phyloP scores from a whole-genome alignment of 179 eudicot genomes.

The Gypsophila paniculata region DNA sequence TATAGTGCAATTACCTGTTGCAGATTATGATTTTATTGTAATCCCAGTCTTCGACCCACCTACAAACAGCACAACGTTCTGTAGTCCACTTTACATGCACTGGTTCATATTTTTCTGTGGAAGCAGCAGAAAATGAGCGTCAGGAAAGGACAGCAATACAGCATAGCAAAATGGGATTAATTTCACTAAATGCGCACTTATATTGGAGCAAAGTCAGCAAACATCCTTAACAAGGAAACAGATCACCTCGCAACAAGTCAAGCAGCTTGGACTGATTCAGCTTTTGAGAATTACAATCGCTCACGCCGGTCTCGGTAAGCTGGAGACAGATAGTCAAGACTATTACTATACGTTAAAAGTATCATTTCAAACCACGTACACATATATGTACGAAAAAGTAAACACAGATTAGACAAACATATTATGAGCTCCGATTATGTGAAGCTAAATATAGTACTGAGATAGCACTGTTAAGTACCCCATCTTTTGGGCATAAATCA shows the following conservation, averaged over 20 bases:
- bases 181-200: not conserved
- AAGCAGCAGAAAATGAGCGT: slow-evolving; percentile 4
- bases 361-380: not conserved
- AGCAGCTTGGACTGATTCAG: slow-evolving; percentile 57
- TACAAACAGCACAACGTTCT: slow-evolving; percentile 90
- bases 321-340: slow-evolving; percentile 31
- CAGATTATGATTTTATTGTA: slow-evolving; percentile 80
- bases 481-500: too few species aligned
- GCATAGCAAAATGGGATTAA: not conserved
- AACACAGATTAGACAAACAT: not conserved
- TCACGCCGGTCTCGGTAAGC: slow-evolving; percentile 50
- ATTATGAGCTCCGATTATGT: not conserved
- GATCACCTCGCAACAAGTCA: slow-evolving; percentile 57
- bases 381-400: not conserved
- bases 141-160: not conserved
- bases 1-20: slow-evolving; percentile 52
- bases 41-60: slow-evolving; percentile 94
- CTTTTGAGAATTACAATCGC: slow-evolving; percentile 38
- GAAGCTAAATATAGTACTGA: not conserved
- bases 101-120: slow-evolving; percentile 64
- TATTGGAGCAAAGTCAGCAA: not conserved
- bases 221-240: not conserved
- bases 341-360: slow-evolving; percentile 9
- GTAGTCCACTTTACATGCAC: slow-evolving; percentile 74
- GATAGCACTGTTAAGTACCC: not conserved